Percentiles rank a stretch among this genome's conserved stretches.
These are phyloP conservation scores for Aquilaria malaccensis DNA, from an alignment of 345 rosid genomes.

Conservation along the genomic window DNA sequence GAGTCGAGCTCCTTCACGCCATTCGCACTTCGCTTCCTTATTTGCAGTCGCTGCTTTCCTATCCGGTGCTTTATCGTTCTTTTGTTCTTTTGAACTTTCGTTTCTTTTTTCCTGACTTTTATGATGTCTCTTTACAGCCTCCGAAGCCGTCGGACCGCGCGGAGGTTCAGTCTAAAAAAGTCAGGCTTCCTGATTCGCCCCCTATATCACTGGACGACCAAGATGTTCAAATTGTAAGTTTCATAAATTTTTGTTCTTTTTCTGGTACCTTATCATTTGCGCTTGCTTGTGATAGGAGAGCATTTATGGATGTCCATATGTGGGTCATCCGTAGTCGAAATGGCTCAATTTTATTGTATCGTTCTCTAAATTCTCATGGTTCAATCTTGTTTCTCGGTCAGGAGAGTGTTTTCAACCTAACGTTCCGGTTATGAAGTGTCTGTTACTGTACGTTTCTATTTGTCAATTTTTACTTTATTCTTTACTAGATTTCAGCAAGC, in stretches of 20 bases:
- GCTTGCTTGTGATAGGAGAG: no score
- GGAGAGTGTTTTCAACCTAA: no score
- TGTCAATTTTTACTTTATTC: neutral
- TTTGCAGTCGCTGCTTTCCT: conserved; percentile 63
- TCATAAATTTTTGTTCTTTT: no score
- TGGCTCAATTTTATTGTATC: no score
- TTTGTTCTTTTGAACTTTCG: neutral
- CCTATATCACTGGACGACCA: conserved; percentile 82
- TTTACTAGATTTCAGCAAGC: neutral
- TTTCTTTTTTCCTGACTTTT: neutral
- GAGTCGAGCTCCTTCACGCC: conserved; percentile 73
- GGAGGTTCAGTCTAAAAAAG: conserved; percentile 74
- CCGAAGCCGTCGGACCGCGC: conserved; percentile 71
- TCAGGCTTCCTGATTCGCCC: conserved; percentile 80
- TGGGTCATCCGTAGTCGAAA: no score
- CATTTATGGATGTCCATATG: no score
- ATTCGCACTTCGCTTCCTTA: conserved; percentile 61
- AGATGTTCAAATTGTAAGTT: conserved; percentile 79
- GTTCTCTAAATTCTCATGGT: no score
- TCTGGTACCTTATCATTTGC: no score
- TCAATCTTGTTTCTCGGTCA: no score
- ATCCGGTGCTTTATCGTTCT: conserved; percentile 34
- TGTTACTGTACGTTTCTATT: neutral
- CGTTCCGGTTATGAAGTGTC: no score
- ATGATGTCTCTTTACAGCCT: conserved; percentile 33